A percentile compares a stretch with the other conserved stretches of the same genome.
These are phyloP conservation scores for Knoxia roxburghii DNA, from an alignment of 257 asterid species.

Conservation along the genomic window DNA sequence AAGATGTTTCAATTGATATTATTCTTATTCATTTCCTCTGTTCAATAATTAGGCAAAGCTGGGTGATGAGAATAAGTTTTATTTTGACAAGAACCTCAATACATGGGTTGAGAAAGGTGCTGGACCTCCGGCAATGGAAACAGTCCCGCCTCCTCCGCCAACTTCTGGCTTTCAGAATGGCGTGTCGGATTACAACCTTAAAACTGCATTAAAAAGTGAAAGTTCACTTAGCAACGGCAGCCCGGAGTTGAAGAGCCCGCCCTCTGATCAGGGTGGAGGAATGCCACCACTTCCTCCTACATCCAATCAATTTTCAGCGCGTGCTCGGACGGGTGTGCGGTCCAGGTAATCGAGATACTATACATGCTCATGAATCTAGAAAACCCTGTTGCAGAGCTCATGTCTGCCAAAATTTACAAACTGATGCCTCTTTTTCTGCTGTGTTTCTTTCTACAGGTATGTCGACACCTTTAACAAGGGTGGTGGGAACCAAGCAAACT, in stretches of 20 bases:
- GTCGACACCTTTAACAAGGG: constrained; percentile 55
- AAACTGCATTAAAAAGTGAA: constrained; percentile 55
- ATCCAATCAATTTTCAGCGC: constrained; percentile 80
- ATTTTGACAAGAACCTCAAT: constrained; percentile 80
- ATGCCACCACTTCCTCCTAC: constrained; percentile 97
- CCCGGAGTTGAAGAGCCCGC: constrained; percentile 56
- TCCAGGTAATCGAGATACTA: constrained; percentile 51
- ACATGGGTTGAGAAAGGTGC: constrained; percentile 99
- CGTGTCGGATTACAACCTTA: constrained; percentile 60
- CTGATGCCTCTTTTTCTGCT: constrained; percentile 1
- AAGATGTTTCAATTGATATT: not conserved
- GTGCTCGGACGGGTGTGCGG: constrained; percentile 76
- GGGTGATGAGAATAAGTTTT: constrained; percentile 84
- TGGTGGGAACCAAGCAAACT: constrained; percentile 52
- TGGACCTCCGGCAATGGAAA: constrained; percentile 60
- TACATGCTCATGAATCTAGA: not conserved
- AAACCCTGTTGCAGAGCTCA: not conserved
- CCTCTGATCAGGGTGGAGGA: constrained; percentile 58
- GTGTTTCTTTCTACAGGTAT: constrained; percentile 32
- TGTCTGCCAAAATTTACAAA: not conserved
- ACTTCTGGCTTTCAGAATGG: constrained; percentile 77
- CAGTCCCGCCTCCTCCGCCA: constrained; percentile 81
- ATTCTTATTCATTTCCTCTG: constrained; percentile 8
- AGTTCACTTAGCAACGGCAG: constrained; percentile 43
- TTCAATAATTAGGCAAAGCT: constrained; percentile 64